phyloP scores from a whole-genome alignment of 2,329 filamentous ascomycete species.

The Acrocalymma vagum region DNA sequence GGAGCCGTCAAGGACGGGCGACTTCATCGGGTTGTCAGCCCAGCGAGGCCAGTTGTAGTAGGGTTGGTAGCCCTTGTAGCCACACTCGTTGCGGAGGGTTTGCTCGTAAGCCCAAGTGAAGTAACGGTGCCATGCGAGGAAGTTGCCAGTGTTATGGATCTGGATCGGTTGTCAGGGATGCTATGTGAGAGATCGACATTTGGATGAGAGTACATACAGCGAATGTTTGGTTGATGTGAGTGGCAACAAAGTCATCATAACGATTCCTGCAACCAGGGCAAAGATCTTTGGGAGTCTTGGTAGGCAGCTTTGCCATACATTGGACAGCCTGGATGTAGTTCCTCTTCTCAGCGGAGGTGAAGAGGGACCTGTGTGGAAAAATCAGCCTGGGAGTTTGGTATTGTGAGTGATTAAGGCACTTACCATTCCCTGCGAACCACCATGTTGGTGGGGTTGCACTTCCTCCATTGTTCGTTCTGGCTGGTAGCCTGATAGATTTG shows the following conservation, averaged over 20 bases:
- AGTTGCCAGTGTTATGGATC: slow-evolving; percentile 38
- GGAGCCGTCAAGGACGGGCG: slow-evolving; percentile 64
- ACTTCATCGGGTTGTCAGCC: slow-evolving; percentile 44
- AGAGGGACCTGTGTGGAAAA: slow-evolving; percentile 30
- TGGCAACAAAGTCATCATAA: slow-evolving; percentile 41
- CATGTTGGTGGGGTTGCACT: slow-evolving; percentile 50
- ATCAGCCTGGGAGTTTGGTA: slow-evolving; percentile 9
- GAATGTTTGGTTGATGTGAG: slow-evolving; percentile 41
- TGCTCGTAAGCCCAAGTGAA: slow-evolving; percentile 39
- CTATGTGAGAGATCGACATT: neutral
- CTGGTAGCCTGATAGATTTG: slow-evolving; percentile 34
- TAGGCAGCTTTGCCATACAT: slow-evolving; percentile 33
- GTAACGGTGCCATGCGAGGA: slow-evolving; percentile 37
- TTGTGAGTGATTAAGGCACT: neutral
- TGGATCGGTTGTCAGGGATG: slow-evolving; percentile 1
- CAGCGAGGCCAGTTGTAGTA: slow-evolving; percentile 42
- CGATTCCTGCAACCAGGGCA: slow-evolving; percentile 38
- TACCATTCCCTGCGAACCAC: slow-evolving; percentile 56
- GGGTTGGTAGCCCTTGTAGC: slow-evolving; percentile 37
- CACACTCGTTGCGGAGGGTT: slow-evolving; percentile 37
- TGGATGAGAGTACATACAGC: slow-evolving; percentile 12
- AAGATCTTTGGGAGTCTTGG: slow-evolving; percentile 31
- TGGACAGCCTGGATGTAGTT: slow-evolving; percentile 41
- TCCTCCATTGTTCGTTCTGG: slow-evolving; percentile 28
- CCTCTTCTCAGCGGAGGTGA: slow-evolving; percentile 34